Percentiles rank a stretch among this genome's conserved stretches.
Conservation (phyloP, 768 basidiomycete genomes). For the Russula vinacea region DNA sequence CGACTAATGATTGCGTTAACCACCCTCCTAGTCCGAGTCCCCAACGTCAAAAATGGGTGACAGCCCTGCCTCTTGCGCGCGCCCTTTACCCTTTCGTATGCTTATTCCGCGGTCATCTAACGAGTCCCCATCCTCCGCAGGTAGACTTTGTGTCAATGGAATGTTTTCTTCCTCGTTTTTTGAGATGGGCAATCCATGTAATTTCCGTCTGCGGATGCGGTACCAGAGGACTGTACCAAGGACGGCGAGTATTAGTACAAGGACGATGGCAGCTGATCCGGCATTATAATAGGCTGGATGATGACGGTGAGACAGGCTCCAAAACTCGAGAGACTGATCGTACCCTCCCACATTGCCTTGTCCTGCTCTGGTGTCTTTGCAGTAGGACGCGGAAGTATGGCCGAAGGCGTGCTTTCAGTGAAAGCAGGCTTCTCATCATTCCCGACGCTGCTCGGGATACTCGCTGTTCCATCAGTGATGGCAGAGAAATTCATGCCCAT, state of each 20-base stretch:
- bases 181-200: constrained; percentile 41
- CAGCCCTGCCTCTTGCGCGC: constrained; percentile 34
- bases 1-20: background rate
- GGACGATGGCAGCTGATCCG: constrained; percentile 80
- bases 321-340: constrained; percentile 29
- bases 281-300: constrained; percentile 87
- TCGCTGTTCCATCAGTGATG: constrained; percentile 75
- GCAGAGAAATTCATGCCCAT: constrained; percentile 87
- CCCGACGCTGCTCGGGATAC: constrained; percentile 79
- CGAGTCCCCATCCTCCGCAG: constrained; percentile 30
- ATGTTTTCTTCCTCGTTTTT: constrained; percentile 61
- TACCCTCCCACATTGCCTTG: constrained; percentile 90
- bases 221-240: constrained; percentile 81
- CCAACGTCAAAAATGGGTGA: constrained; percentile 46
- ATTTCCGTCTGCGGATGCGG: constrained; percentile 50
- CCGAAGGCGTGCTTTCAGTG: constrained; percentile 43
- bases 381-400: constrained; percentile 40
- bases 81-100: constrained; percentile 39
- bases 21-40: constrained; percentile 45
- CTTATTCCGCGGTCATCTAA: constrained; percentile 24
- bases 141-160: constrained; percentile 50
- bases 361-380: constrained; percentile 72
- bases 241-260: constrained; percentile 64
- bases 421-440: constrained; percentile 63
- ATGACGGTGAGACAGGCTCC: constrained; percentile 1